These are phyloP conservation scores for Erysimum cheiranthoides DNA, from an alignment of 345 rosid genomes.

Conservation along the genomic window DNA sequence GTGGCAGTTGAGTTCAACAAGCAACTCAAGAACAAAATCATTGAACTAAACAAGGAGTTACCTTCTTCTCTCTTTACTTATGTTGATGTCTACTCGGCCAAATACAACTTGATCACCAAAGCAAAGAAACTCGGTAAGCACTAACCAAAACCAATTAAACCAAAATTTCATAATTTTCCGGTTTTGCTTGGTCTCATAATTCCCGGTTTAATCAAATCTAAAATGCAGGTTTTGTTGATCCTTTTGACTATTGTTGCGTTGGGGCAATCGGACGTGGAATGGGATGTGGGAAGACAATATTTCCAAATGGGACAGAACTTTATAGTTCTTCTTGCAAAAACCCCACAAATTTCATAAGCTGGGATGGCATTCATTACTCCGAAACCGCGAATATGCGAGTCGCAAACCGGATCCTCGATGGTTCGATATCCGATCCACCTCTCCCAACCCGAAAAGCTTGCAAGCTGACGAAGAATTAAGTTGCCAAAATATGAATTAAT, in stretches of 20 bases:
- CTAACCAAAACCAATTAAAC: not conserved
- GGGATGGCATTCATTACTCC: constrained; percentile 83
- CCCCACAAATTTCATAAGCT: constrained; percentile 65
- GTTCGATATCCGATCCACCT: constrained; percentile 57
- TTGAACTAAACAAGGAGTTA: constrained; percentile 51
- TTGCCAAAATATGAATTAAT: not conserved
- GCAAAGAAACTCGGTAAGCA: constrained; percentile 62
- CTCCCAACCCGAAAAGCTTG: constrained; percentile 43
- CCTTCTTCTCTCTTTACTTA: constrained; percentile 59
- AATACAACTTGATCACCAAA: constrained; percentile 54
- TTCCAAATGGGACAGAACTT: constrained; percentile 63
- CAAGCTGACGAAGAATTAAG: constrained; percentile 1
- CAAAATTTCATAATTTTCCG: not conserved
- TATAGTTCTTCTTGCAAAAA: constrained; percentile 65
- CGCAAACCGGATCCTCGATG: constrained; percentile 53
- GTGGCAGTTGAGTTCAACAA: constrained; percentile 68
- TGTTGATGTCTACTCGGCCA: constrained; percentile 72
- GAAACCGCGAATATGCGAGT: constrained; percentile 66
- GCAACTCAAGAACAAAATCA: constrained; percentile 62
- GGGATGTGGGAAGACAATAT: constrained; percentile 67
- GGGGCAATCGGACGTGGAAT: constrained; percentile 64
- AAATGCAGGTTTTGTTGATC: constrained; percentile 69
- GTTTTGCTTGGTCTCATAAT: not conserved
- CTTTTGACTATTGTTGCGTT: constrained; percentile 70
- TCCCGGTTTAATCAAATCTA: not conserved